Evolutionary conservation across 2,329 filamentous ascomycete genomes (phyloP).

Genomic region (Ophiostoma ulmi): DNA sequence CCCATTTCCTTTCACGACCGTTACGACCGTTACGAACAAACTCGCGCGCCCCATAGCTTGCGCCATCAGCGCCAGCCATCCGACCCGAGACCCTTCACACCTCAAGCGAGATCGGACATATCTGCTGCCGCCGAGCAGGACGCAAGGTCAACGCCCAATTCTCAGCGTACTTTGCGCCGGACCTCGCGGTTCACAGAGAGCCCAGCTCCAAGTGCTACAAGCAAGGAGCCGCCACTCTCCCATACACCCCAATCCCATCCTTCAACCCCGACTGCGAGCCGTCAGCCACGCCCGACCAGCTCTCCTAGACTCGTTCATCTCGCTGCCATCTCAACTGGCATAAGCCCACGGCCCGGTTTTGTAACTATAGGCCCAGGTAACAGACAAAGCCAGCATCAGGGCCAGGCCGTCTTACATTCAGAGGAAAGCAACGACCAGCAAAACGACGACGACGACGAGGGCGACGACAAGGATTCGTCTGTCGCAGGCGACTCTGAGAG

Average conservation of each 20-base stretch:
- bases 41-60: conserved; percentile 33
- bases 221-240: background rate
- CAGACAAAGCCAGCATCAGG: conserved; percentile 27
- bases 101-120: conserved; percentile 24
- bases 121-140: conserved; percentile 25
- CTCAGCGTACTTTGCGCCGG: conserved; percentile 46
- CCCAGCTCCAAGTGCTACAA: conserved; percentile 36
- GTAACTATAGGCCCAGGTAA: conserved; percentile 30
- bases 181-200: conserved; percentile 48
- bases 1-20: conserved; percentile 42
- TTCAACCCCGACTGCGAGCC: conserved; percentile 3
- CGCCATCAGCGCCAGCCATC: conserved; percentile 30
- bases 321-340: conserved; percentile 46
- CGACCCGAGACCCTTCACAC: conserved; percentile 36
- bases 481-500: conserved; percentile 30
- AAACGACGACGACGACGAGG: conserved; percentile 27
- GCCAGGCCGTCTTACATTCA: conserved; percentile 38
- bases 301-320: conserved; percentile 39
- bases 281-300: background rate
- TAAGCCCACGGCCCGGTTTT: conserved; percentile 39
- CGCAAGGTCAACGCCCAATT: conserved; percentile 45
- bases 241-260: background rate
- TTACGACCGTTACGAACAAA: conserved; percentile 51
- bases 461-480: conserved; percentile 30
- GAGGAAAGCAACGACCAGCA: conserved; percentile 46